These are phyloP conservation scores for Centella asiatica DNA, from an alignment of 129 eudicot species.

Conservation along the genomic window DNA sequence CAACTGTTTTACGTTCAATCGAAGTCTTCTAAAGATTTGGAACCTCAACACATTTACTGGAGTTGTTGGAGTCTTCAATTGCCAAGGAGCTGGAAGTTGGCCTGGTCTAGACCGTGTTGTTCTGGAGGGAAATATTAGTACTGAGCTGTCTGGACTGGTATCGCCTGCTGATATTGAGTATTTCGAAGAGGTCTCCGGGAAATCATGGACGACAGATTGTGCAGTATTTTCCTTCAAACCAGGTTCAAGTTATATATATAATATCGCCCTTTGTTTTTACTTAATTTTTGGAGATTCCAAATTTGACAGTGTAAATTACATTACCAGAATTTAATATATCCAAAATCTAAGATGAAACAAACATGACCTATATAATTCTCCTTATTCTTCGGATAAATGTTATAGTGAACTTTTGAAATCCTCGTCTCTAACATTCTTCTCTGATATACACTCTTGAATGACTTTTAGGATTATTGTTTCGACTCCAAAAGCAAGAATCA, in stretches of 20 bases:
- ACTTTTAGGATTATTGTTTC: constrained; percentile 23
- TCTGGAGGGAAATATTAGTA: not conserved
- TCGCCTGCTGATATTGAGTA: constrained; percentile 37
- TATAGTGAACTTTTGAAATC: too few species aligned
- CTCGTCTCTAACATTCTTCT: not conserved
- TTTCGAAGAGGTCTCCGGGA: constrained; percentile 23
- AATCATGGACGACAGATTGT: constrained; percentile 24
- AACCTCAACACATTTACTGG: constrained; percentile 38
- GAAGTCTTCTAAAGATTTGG: constrained; percentile 43
- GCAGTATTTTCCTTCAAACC: constrained; percentile 35
- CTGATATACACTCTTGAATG: not conserved
- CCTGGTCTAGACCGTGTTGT: constrained; percentile 22
- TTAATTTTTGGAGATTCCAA: too few species aligned
- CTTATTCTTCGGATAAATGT: too few species aligned
- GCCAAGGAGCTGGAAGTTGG: constrained; percentile 54
- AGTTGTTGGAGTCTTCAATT: constrained; percentile 37
- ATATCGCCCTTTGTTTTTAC: too few species aligned
- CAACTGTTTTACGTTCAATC: not conserved
- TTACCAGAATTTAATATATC: too few species aligned
- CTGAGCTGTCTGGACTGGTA: constrained; percentile 24
- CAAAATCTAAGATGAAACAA: too few species aligned
- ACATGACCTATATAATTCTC: too few species aligned
- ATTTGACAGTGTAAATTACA: too few species aligned
- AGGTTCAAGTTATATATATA: constrained; percentile 11
- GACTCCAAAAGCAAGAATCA: constrained; percentile 18